phyloP scores from a whole-genome alignment of 345 rosid genomes.

The Ricinus communis region DNA sequence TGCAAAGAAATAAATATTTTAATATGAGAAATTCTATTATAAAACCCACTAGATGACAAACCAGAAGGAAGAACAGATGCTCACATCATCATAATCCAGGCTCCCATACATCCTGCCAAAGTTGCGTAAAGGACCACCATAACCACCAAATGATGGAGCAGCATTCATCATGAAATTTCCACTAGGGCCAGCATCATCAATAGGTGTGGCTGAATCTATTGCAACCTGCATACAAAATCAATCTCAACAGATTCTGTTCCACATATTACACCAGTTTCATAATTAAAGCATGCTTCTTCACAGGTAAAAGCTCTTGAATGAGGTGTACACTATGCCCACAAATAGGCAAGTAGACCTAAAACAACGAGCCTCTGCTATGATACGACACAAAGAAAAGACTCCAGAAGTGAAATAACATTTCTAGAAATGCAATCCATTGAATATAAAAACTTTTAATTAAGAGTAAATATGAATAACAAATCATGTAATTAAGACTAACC shows the following conservation, averaged over 20 bases:
- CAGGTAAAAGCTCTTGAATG: neutral
- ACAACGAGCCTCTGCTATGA: neutral
- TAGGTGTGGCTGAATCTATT: constrained; percentile 93
- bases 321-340: neutral
- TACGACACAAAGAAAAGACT: too few relatives aligned
- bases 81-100: constrained; percentile 68
- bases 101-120: constrained; percentile 81
- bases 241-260: constrained; percentile 2
- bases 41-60: too few relatives aligned
- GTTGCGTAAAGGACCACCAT: constrained; percentile 82
- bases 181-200: constrained; percentile 78
- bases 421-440: neutral
- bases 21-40: neutral
- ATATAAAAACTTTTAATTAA: neutral
- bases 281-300: neutral
- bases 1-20: constrained; percentile 23
- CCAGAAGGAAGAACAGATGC: constrained; percentile 20
- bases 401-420: neutral
- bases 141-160: constrained; percentile 65
- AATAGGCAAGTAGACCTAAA: neutral
- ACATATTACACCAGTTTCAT: neutral
- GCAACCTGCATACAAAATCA: constrained; percentile 61
- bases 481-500: neutral
- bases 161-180: constrained; percentile 49
- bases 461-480: neutral